Evolutionary conservation across 2,329 filamentous ascomycete genomes (phyloP).

Genomic region (Nemania serpens): DNA sequence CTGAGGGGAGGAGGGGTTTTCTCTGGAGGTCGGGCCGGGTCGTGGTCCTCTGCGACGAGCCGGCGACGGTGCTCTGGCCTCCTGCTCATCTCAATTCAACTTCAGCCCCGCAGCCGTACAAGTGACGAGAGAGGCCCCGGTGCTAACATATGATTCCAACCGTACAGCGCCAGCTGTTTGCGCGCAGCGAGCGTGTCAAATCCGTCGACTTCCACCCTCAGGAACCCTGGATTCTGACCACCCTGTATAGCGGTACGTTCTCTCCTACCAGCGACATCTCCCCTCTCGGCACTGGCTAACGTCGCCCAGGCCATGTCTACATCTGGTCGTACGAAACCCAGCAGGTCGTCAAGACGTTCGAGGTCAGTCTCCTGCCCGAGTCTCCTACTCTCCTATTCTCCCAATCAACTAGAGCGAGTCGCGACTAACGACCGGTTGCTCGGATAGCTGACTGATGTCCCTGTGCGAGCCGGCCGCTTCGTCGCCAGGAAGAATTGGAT

Average conservation of each 20-base stretch:
- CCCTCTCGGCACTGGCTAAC: slow-evolving; percentile 23
- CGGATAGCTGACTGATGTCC: slow-evolving; percentile 81
- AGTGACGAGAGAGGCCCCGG: not conserved
- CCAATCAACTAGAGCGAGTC: not conserved
- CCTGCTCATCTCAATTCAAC: not conserved
- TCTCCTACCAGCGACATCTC: slow-evolving; percentile 7
- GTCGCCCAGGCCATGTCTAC: slow-evolving; percentile 82
- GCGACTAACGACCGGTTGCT: not conserved
- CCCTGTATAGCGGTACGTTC: slow-evolving; percentile 86
- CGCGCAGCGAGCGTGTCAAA: slow-evolving; percentile 94
- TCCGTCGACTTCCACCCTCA: slow-evolving; percentile 94
- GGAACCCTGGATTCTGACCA: slow-evolving; percentile 96
- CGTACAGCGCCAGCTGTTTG: slow-evolving; percentile 76
- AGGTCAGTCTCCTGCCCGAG: slow-evolving; percentile 50
- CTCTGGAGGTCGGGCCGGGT: not conserved
- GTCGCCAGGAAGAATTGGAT: slow-evolving; percentile 99
- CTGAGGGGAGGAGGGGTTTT: not conserved
- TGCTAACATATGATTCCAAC: slow-evolving; percentile 24
- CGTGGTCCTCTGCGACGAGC: not conserved
- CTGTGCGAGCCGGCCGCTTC: slow-evolving; percentile 94
- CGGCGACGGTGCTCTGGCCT: not conserved
- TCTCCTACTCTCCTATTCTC: not conserved
- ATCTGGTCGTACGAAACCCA: slow-evolving; percentile 99
- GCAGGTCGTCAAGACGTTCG: slow-evolving; percentile 97
- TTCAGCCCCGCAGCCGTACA: not conserved